Percentiles rank a stretch among this genome's conserved stretches.
phyloP scores from a whole-genome alignment of 225 moss, liverwort and hornwort species.

The Physcomitrellopsis africana region DNA sequence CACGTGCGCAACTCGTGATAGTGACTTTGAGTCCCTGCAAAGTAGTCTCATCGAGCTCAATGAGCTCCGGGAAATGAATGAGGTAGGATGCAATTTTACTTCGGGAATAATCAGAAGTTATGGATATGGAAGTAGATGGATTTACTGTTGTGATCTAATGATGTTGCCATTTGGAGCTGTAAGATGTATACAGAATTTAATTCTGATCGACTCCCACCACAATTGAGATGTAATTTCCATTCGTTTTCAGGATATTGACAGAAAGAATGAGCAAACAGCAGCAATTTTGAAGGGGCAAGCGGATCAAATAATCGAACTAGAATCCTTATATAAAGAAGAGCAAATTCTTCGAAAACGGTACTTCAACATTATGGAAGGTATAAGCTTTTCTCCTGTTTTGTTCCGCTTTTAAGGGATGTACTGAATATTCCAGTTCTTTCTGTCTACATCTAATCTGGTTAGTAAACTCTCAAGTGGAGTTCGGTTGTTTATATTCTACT shows the following conservation, averaged over 20 bases:
- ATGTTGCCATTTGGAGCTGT: too few species aligned
- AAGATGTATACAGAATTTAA: background rate
- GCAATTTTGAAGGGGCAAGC: conserved; percentile 81
- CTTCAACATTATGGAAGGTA: conserved; percentile 92
- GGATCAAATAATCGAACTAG: conserved; percentile 70
- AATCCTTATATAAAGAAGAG: conserved; percentile 73
- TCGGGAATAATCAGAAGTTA: too few species aligned
- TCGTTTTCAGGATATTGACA: conserved; percentile 67
- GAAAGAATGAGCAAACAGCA: conserved; percentile 80
- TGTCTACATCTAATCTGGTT: too few species aligned
- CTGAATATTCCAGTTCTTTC: conserved; percentile 12
- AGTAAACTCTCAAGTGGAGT: too few species aligned
- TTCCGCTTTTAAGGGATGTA: too few species aligned
- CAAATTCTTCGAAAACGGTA: conserved; percentile 75
- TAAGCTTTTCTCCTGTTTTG: conserved; percentile 7
- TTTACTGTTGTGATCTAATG: too few species aligned
- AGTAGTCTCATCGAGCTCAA: conserved; percentile 69
- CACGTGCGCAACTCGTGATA: conserved; percentile 50
- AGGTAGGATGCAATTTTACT: conserved; percentile 40
- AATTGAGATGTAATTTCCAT: conserved; percentile 7
- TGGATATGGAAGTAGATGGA: background rate
- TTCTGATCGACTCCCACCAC: background rate
- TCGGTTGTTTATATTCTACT: too few species aligned
- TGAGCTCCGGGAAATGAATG: conserved; percentile 83
- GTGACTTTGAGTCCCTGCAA: conserved; percentile 60